Percentiles rank a stretch among this genome's conserved stretches.
These are phyloP conservation scores for Moniliophthora roreri DNA, from an alignment of 1,284 basidiomycete genomes.

Conservation along the genomic window DNA sequence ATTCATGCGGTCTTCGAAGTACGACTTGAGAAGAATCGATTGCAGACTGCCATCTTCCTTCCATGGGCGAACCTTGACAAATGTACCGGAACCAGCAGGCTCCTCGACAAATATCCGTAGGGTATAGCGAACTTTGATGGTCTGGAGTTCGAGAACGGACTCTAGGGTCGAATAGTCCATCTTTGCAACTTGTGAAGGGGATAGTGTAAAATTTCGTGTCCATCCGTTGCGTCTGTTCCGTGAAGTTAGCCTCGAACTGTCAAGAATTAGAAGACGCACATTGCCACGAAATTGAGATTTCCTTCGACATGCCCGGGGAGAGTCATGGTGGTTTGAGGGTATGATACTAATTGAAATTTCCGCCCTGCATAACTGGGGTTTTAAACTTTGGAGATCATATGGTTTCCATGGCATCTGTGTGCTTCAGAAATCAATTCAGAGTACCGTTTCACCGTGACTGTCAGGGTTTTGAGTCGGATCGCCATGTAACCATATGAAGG, in stretches of 20 bases:
- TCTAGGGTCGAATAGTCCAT: slow-evolving; percentile 26
- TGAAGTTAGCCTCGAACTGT: background rate
- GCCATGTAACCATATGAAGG: too few species aligned
- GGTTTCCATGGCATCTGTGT: too few species aligned
- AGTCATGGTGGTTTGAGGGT: slow-evolving; percentile 13
- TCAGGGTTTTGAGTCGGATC: too few species aligned
- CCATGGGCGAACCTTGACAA: slow-evolving; percentile 24
- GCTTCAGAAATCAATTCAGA: too few species aligned
- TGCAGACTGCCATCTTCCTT: slow-evolving; percentile 27
- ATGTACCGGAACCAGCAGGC: slow-evolving; percentile 23
- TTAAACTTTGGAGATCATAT: slow-evolving; percentile 11
- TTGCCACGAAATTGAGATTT: slow-evolving; percentile 14
- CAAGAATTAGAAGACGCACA: slow-evolving; percentile 2
- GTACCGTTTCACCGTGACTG: too few species aligned
- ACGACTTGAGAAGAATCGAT: slow-evolving; percentile 24
- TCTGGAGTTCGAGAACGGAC: slow-evolving; percentile 25
- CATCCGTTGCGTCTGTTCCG: slow-evolving; percentile 26
- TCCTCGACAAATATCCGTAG: slow-evolving; percentile 25
- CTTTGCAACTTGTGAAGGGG: slow-evolving; percentile 20
- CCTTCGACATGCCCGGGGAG: slow-evolving; percentile 8
- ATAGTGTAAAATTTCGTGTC: slow-evolving; percentile 26
- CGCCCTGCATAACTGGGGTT: slow-evolving; percentile 16
- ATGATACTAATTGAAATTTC: too few species aligned
- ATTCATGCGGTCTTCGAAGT: slow-evolving; percentile 22
- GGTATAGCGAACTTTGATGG: slow-evolving; percentile 23